Evolutionary conservation across 75 land plant genomes (phyloP).

Genomic region (Isoetes taiwanensis): DNA sequence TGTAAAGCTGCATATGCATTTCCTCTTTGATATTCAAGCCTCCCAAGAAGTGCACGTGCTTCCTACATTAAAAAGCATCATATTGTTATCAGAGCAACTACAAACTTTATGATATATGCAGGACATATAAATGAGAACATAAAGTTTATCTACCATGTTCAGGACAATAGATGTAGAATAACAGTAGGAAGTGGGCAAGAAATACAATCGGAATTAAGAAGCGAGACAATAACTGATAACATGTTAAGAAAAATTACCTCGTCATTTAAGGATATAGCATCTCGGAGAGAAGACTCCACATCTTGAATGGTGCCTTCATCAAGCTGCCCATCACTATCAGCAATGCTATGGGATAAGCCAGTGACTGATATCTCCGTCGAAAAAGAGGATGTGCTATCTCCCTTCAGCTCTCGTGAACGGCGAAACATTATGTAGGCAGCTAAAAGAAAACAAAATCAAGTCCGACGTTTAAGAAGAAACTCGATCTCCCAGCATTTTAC

Average conservation of each 20-base stretch:
- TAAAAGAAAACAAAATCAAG: too few species aligned
- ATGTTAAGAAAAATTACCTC: slow-evolving; percentile 35
- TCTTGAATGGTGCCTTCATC: slow-evolving; percentile 72
- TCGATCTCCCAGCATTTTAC: too few species aligned
- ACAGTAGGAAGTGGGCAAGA: too few species aligned
- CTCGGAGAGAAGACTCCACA: slow-evolving; percentile 82
- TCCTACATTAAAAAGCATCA: slow-evolving; percentile 27
- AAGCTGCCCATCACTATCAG: slow-evolving; percentile 40
- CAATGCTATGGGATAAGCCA: slow-evolving; percentile 40
- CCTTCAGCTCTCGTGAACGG: too few species aligned
- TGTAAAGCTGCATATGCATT: slow-evolving; percentile 74
- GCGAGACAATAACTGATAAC: slow-evolving; percentile 1
- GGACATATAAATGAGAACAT: too few species aligned
- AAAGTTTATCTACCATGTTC: too few species aligned
- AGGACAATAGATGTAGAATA: too few species aligned
- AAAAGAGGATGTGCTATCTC: too few species aligned
- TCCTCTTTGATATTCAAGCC: slow-evolving; percentile 72
- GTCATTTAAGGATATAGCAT: slow-evolving; percentile 58
- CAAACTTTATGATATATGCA: too few species aligned
- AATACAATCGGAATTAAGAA: too few species aligned
- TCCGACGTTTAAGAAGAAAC: too few species aligned
- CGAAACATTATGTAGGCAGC: too few species aligned
- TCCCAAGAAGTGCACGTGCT: slow-evolving; percentile 75
- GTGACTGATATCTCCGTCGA: slow-evolving; percentile 42
- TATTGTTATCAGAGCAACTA: neutral